Base-by-base conservation (phyloP, 495 filamentous ascomycete species). In the Lineolata rhizophorae region DNA sequence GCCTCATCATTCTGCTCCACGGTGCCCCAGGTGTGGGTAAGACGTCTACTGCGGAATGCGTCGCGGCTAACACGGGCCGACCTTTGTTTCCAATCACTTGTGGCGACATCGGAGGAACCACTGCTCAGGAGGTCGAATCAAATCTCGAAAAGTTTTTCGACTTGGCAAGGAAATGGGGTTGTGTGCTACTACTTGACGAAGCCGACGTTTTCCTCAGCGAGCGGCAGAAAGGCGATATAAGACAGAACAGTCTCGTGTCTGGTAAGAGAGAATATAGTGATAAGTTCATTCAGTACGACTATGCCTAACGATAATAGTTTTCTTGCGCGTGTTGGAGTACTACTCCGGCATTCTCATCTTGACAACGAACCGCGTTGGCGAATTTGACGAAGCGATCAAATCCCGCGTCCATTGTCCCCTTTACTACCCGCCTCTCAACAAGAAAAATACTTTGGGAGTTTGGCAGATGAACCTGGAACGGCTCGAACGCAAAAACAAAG, bases 151-250 rank as follows among this genome's bases (percentile, higher is more conserved):
- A 20, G 19, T 8, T 28, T 9, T 35, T 44, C 26, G 28, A 37
- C 12, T 16, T 41, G 6, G 39, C 22, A 5, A 24, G 29, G 19
- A 21, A 13, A 8, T 42, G 39, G 39, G 29, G 29, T 32, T 34
- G 26, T 30, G n/a, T 72, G 0, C 40, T 70, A 3, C 50, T 72
- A 0, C 42, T 71, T 0, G 66, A 71, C 34, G 64, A 72, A 45
- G 62, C 59, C 1, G 65, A 70, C 29, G 53, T 70, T 1, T 72
- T 70, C 35, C 49, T 72, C 0, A 51, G 56, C n/a, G 42, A 56
- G 35, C 50, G 66, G 8, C 40, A 26, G 0, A 37, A 44, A 14
- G 30, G 26, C 6, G 57, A 68, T 25, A 27, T 67, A 0, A 16
- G 55, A 4, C 48, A 62, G 2, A 71, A 72, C 27, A 55, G 49